These are phyloP conservation scores for Dryas octopetala DNA, from an alignment of 306 rosid genomes.

Conservation along the genomic window DNA sequence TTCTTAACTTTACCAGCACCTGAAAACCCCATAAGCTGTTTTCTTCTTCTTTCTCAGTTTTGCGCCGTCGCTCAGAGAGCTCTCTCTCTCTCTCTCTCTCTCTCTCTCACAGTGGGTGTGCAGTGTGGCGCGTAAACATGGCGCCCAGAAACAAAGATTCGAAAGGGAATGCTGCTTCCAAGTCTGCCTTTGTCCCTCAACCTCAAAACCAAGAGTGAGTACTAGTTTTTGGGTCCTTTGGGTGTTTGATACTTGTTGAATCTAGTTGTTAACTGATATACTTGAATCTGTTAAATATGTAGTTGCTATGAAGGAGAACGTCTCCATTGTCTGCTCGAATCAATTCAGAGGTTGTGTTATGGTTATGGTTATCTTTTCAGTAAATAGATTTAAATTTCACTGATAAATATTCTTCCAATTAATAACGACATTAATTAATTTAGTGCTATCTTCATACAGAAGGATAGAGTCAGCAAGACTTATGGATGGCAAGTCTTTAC, in stretches of 20 bases:
- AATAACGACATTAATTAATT: background rate
- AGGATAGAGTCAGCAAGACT: conserved; percentile 49
- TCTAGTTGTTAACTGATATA: background rate
- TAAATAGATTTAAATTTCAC: background rate
- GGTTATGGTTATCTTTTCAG: too few relatives aligned
- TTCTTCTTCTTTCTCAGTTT: too few relatives aligned
- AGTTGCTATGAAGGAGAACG: conserved; percentile 63
- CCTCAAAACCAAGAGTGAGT: conserved; percentile 7
- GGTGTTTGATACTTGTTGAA: background rate
- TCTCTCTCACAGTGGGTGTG: background rate
- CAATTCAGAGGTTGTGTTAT: conserved; percentile 46
- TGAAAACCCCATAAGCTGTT: too few relatives aligned
- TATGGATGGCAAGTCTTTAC: conserved; percentile 48
- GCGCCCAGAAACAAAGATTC: conserved; percentile 12
- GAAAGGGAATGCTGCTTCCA: background rate
- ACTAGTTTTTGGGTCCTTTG: background rate
- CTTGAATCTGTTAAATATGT: conserved; percentile 5
- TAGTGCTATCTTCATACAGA: conserved; percentile 30
- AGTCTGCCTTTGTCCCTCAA: background rate
- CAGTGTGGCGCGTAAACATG: conserved; percentile 2
- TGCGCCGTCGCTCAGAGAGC: too few relatives aligned
- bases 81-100: too few relatives aligned
- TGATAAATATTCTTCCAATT: background rate
- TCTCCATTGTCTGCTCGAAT: conserved; percentile 53
- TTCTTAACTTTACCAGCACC: too few relatives aligned